Evolutionary conservation across 129 eudicot genomes (phyloP), one percentile per base, ranked within the genome.

Genomic region (Dittrichia graveolens): DNA sequence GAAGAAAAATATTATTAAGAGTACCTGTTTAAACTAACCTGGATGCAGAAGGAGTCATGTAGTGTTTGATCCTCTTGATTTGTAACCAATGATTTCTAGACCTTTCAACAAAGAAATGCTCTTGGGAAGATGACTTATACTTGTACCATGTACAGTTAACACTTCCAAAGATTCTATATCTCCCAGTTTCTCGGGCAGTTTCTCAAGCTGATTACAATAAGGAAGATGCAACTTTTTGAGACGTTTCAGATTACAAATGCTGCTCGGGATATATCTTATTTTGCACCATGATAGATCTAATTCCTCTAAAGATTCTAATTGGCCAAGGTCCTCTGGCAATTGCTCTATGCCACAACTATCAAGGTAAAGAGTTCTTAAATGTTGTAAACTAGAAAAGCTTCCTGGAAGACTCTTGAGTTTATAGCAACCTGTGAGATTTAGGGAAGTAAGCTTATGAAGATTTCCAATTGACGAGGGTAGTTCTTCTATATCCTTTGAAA

Each of bases 121-220:
- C 2, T 56, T 12, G 1, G 62, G 74, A 52, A 69, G 62, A 55
- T 13, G 59, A 19, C 18, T 1, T 65, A 65, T 49, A 16, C 11
- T 0, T 19, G 75, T 31, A 8, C 43, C 54, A 11, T 11, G 2
- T 19, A 71, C 24, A 55, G 56, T 4, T 42, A 69, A 16, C 39
- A 31, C 6, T 69, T 15, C 0, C 16, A 53, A 55, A 38, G 16
- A 53, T 15, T 69, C 6, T 41, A 69, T 4, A 3, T n/a, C 19
- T 69, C 62, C 63, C 18, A 70, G 75, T 54, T 70, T 31, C 50
- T 70, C 75, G 1, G 55, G 75, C 18, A 70, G 42, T 18, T 10
- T 55, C 46, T 70, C 53, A 19, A 70, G 39, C 19, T 16, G 53
- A 10, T 4, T 15, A 24, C 40, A 40, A 4, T 2, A 0, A 8